phyloP scores from a whole-genome alignment of 2,329 filamentous ascomycete genomes.

The Zasmidium cellare region DNA sequence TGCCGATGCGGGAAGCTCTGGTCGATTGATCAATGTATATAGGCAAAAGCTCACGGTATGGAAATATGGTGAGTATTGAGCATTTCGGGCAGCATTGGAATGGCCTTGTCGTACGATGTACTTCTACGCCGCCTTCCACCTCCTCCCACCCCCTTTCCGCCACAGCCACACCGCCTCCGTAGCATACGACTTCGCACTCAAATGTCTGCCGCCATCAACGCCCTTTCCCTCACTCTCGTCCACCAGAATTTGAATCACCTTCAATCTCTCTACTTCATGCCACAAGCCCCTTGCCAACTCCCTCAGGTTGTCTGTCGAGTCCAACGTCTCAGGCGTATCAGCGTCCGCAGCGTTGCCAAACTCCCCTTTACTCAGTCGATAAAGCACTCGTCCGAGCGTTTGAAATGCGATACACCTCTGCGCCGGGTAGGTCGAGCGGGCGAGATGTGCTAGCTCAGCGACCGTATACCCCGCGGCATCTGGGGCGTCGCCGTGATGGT shows the following conservation, averaged over 20 bases:
- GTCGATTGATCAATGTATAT: too few relatives aligned
- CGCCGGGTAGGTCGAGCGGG: slow-evolving; percentile 77
- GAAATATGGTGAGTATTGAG: too few relatives aligned
- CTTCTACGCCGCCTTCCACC: slow-evolving; percentile 53
- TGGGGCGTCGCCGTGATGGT: slow-evolving; percentile 90
- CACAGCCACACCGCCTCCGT: slow-evolving; percentile 89
- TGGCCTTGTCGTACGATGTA: too few relatives aligned
- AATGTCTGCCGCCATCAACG: slow-evolving; percentile 62
- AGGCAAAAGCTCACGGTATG: too few relatives aligned
- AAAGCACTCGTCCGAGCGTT: slow-evolving; percentile 82
- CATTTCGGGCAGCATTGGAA: too few relatives aligned
- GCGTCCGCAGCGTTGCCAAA: slow-evolving; percentile 56
- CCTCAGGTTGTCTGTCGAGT: slow-evolving; percentile 46
- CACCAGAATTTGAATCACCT: slow-evolving; percentile 73
- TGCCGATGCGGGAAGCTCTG: too few relatives aligned
- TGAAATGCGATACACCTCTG: slow-evolving; percentile 92
- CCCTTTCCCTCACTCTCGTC: slow-evolving; percentile 67
- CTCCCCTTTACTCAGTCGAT: slow-evolving; percentile 73
- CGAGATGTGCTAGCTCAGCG: slow-evolving; percentile 76
- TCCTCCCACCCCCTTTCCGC: slow-evolving; percentile 67
- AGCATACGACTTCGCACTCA: slow-evolving; percentile 80
- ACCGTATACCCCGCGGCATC: slow-evolving; percentile 95
- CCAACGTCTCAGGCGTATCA: slow-evolving; percentile 21
- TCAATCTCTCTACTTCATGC: slow-evolving; percentile 73
- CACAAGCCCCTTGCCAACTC: slow-evolving; percentile 74